A percentile compares a stretch with the other conserved stretches of the same genome.
These are phyloP conservation scores for Protoeuglena noctilucae DNA, from an alignment of 139 green algal species.

Conservation along the genomic window DNA sequence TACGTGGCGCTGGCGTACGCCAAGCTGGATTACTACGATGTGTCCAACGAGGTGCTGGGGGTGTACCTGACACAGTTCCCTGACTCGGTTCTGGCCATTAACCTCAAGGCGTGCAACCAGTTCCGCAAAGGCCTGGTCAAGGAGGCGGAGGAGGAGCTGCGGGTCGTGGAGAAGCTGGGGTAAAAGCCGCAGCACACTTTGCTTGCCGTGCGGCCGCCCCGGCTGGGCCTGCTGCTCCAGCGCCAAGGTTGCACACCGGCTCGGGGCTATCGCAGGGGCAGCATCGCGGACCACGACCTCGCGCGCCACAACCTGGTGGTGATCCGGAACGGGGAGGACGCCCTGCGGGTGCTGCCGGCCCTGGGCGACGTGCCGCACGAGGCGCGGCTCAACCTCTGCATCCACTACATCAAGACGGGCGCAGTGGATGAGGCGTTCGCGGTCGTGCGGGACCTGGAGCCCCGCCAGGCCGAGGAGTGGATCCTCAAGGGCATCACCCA, in stretches of 20 bases:
- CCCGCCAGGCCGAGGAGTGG: slow-evolving; percentile 56
- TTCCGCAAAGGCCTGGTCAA: slow-evolving; percentile 48
- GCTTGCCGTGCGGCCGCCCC: too few relatives aligned
- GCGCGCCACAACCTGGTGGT: slow-evolving; percentile 66
- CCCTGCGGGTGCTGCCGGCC: slow-evolving; percentile 41
- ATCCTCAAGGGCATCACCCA: slow-evolving; percentile 68
- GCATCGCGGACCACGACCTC: slow-evolving; percentile 40
- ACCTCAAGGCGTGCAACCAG: slow-evolving; percentile 26
- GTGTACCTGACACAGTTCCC: slow-evolving; percentile 15
- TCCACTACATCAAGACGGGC: slow-evolving; percentile 47
- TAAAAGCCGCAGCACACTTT: too few relatives aligned
- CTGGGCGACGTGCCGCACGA: slow-evolving; percentile 49
- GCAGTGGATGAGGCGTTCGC: slow-evolving; percentile 43
- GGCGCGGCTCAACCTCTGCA: slow-evolving; percentile 63
- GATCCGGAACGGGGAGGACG: slow-evolving; percentile 49
- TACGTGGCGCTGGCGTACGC: slow-evolving; percentile 70
- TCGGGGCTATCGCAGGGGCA: slow-evolving; percentile 7
- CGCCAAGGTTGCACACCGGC: too few relatives aligned
- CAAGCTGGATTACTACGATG: slow-evolving; percentile 78
- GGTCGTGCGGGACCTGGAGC: slow-evolving; percentile 56
- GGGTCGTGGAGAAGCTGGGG: too few relatives aligned
- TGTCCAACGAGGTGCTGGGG: slow-evolving; percentile 55
- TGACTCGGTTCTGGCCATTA: background rate
- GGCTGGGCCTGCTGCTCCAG: too few relatives aligned
- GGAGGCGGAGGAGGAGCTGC: slow-evolving; percentile 42